Conservation (phyloP, 495 filamentous ascomycete species). For the Ramalina intermedia region DNA sequence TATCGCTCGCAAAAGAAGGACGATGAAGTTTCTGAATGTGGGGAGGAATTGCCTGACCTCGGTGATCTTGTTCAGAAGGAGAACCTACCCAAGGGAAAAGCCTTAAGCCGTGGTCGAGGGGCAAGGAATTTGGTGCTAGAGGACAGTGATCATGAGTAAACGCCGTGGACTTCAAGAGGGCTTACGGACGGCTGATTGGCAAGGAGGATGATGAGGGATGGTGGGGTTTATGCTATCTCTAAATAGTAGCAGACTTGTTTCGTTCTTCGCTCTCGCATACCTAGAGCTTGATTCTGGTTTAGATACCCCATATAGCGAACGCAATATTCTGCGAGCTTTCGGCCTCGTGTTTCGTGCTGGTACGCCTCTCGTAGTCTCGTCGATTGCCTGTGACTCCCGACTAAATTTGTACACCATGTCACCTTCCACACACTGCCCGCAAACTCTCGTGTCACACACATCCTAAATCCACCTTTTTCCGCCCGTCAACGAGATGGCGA, state of each 20-base stretch:
- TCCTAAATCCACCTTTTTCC: not conserved
- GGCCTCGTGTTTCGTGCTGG: too few relatives aligned
- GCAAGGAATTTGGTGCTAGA: conserved; percentile 18
- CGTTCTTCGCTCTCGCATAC: not conserved
- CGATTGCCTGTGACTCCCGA: not conserved
- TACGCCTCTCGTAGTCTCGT: too few relatives aligned
- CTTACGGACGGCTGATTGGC: not conserved
- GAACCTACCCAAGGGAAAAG: not conserved
- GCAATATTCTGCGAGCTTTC: too few relatives aligned
- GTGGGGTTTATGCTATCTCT: not conserved
- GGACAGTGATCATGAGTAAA: conserved; percentile 23
- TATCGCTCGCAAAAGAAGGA: not conserved
- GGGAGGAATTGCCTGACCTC: conserved; percentile 19
- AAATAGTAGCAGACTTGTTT: too few relatives aligned
- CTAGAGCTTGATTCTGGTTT: not conserved
- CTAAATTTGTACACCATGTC: not conserved
- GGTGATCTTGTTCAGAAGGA: conserved; percentile 9
- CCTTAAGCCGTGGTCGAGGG: conserved; percentile 6
- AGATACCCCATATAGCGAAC: conserved; percentile 12
- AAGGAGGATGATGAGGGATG: not conserved
- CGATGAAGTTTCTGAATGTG: conserved; percentile 6
- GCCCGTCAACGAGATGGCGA: conserved; percentile 28
- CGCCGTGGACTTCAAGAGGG: not conserved
- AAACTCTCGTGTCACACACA: not conserved
- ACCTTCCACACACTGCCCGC: not conserved